Conservation (phyloP, 768 basidiomycete species). For the Rhizopogon salebrosus region DNA sequence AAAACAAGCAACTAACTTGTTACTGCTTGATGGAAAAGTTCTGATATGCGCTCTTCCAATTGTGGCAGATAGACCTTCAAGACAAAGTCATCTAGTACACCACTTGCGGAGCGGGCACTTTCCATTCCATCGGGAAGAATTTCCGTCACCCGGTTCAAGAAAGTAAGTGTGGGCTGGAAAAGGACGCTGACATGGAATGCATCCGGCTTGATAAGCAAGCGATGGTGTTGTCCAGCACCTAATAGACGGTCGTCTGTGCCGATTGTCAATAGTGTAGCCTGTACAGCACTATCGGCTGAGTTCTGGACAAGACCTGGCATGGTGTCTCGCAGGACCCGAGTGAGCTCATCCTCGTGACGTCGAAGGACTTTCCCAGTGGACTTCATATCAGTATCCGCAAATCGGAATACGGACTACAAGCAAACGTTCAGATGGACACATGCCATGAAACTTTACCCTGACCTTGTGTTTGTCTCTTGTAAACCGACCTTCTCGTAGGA, state of each 20-base stretch:
- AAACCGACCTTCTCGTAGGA: conserved; percentile 79
- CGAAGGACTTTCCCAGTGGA: conserved; percentile 61
- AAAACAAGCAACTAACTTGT: conserved; percentile 44
- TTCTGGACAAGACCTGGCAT: conserved; percentile 91
- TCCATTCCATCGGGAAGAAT: conserved; percentile 72
- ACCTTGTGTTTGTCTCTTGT: conserved; percentile 80
- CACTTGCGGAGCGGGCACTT: conserved; percentile 57
- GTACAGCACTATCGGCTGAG: conserved; percentile 55
- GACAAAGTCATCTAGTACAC: conserved; percentile 89
- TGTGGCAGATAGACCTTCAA: conserved; percentile 90
- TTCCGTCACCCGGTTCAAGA: conserved; percentile 67
- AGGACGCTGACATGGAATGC: conserved; percentile 92
- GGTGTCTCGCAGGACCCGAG: conserved; percentile 76
- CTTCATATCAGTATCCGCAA: conserved; percentile 85
- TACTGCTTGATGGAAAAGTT: conserved; percentile 81
- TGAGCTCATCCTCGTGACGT: conserved; percentile 80
- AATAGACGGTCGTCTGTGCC: conserved; percentile 72
- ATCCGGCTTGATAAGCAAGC: conserved; percentile 81
- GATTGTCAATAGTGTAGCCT: conserved; percentile 50
- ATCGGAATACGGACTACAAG: conserved; percentile 78
- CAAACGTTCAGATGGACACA: not conserved
- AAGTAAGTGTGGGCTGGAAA: conserved; percentile 90
- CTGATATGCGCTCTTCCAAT: conserved; percentile 88
- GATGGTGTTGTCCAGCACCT: conserved; percentile 74
- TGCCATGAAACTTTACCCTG: not conserved